Base-by-base conservation (phyloP, 1,284 basidiomycete species). In the Malassezia arunalokei region DNA sequence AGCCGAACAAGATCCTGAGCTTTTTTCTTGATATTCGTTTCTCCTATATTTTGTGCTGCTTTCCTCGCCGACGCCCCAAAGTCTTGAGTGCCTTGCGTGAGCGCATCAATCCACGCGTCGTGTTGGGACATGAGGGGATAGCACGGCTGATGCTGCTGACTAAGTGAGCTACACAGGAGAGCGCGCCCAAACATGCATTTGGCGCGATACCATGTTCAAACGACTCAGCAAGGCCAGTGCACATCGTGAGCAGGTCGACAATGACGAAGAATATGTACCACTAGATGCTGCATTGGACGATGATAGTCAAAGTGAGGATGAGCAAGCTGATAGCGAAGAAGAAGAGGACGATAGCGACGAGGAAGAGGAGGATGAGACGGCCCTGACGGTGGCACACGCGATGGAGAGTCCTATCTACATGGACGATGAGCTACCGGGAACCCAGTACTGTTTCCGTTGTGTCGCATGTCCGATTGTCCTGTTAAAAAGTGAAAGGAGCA, bases 1-100 rank as follows among this genome's bases (percentile, higher is more conserved):
- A 62, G 14, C 3, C 62, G 51, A 8, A 60, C 58, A 15, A 64
- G 46, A 11, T 64, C 62, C n/a, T 46, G 41, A 1, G 47, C 49
- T 40, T 53, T 62, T 35, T 27, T 15, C 17, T 14, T 20, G 8
- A 47, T 17, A 15, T 5, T 5, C 12, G 33, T 27, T 47, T 47
- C 24, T n/a, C 44, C 44, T 27, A 47, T 11, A 27, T 37, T 12
- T 24, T 8, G 27, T 27, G 44, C 44, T 14, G 35, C 35, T 12
- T 14, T 5, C 5, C 44, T 32, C 8, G 44, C 17, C 9, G 39
- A n/a, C 3, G 15, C 14, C 2, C 15, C 33, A 24, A 41, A 37
- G 8, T 42, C 39, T 40, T n/a, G 9, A 2, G n/a, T 15, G 9
- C 9, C 9, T 4, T 17, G 9, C 14, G 33, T 12, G 11, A 49